A percentile compares a stretch with the other conserved stretches of the same genome.
Conservation (phyloP, 176 grass and related monocot species). For the Bolboschoenus planiculmis region DNA sequence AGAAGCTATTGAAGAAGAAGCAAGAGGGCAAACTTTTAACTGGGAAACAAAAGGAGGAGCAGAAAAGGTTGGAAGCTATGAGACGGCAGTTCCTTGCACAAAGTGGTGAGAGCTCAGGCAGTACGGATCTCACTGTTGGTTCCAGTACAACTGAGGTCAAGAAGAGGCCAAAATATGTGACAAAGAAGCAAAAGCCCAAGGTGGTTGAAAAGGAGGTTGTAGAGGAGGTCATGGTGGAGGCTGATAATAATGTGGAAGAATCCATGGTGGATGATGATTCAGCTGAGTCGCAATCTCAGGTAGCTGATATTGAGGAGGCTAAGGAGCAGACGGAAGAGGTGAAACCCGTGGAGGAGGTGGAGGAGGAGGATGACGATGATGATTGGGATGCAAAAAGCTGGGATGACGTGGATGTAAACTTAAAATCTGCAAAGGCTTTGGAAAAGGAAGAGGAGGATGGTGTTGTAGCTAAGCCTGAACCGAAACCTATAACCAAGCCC, state of each 20-base stretch:
- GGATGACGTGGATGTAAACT: slow-evolving; percentile 89
- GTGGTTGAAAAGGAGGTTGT: slow-evolving; percentile 38
- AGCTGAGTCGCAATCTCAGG: slow-evolving; percentile 47
- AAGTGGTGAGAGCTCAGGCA: slow-evolving; percentile 46
- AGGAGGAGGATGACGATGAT: slow-evolving; percentile 53
- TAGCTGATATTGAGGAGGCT: slow-evolving; percentile 51
- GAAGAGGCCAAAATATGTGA: slow-evolving; percentile 76
- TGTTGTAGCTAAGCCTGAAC: slow-evolving; percentile 33
- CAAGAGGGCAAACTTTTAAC: slow-evolving; percentile 82
- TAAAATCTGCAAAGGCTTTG: slow-evolving; percentile 46
- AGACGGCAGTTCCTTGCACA: slow-evolving; percentile 84
- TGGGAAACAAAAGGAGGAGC: slow-evolving; percentile 86
- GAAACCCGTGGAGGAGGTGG: slow-evolving; percentile 38
- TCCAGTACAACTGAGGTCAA: slow-evolving; percentile 43
- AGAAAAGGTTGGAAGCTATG: slow-evolving; percentile 82
- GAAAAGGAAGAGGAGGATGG: slow-evolving; percentile 60
- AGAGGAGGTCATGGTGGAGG: slow-evolving; percentile 44
- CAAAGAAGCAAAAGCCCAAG: slow-evolving; percentile 64
- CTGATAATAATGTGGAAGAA: slow-evolving; percentile 50
- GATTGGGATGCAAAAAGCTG: slow-evolving; percentile 99
- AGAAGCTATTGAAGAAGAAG: slow-evolving; percentile 82
- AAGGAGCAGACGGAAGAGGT: slow-evolving; percentile 49
- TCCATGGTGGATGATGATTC: slow-evolving; percentile 65
- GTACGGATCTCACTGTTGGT: background rate
- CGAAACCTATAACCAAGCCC: slow-evolving; percentile 16